A percentile compares a stretch with the other conserved stretches of the same genome.
phyloP scores from a whole-genome alignment of 1,139 yeast species.

The Pneumocystis wakefieldiae region DNA sequence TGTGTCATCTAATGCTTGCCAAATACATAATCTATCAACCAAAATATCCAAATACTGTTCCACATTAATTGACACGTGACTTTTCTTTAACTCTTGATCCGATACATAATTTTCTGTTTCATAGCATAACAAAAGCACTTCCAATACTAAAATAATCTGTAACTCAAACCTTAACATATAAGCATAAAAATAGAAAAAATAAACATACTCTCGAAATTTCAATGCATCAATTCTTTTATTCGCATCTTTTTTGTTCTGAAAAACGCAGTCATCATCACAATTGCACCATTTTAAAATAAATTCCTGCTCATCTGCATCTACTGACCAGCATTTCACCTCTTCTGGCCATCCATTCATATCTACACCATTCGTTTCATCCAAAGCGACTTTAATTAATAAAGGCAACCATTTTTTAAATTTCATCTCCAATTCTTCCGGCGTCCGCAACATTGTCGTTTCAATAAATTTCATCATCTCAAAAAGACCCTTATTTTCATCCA shows the following conservation, averaged over 20 bases:
- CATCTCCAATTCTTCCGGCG: neutral
- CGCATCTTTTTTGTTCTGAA: neutral
- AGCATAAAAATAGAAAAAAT: neutral
- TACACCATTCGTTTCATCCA: neutral
- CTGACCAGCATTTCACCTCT: neutral
- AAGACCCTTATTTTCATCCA: neutral
- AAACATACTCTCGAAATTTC: neutral
- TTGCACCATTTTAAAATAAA: neutral
- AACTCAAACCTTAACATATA: neutral
- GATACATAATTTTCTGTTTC: neutral
- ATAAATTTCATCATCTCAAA: neutral
- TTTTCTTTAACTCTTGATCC: neutral
- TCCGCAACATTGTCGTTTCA: neutral
- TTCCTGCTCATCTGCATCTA: neutral
- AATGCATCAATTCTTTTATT: neutral
- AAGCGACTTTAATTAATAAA: neutral
- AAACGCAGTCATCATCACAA: neutral
- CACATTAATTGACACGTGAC: neutral
- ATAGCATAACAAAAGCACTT: neutral
- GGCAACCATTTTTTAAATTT: neutral
- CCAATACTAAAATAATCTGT: neutral
- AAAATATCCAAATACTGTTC: neutral
- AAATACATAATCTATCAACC: neutral
- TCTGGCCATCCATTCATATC: neutral
- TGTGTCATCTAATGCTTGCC: neutral